These are phyloP conservation scores for Ceratocystis diversiconidia DNA, from an alignment of 2,329 filamentous ascomycete species.

Conservation along the genomic window DNA sequence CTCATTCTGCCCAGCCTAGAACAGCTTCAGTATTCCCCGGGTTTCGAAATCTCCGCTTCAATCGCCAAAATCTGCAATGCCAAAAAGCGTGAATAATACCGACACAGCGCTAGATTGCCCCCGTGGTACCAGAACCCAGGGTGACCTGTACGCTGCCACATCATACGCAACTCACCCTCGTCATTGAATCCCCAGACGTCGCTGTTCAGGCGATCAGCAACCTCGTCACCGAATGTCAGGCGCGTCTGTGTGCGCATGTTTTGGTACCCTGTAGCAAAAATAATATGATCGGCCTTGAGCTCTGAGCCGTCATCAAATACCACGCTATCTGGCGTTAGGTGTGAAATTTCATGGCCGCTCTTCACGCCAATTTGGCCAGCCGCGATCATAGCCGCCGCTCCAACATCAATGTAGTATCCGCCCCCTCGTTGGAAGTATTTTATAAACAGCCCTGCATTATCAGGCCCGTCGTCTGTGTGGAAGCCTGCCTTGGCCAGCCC, in stretches of 20 bases:
- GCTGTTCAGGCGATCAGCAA: conserved; percentile 39
- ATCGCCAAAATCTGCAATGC: conserved; percentile 39
- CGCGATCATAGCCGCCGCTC: conserved; percentile 45
- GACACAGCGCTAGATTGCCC: conserved; percentile 48
- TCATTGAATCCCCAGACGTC: conserved; percentile 50
- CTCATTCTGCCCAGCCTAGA: background rate
- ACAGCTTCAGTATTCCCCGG: conserved; percentile 22
- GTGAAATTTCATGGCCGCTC: conserved; percentile 40
- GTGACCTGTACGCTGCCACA: conserved; percentile 47
- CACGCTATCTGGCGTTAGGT: conserved; percentile 33
- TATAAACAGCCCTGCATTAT: conserved; percentile 41
- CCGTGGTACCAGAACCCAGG: conserved; percentile 53
- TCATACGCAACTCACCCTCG: conserved; percentile 40
- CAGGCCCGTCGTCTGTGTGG: conserved; percentile 42
- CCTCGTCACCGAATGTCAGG: conserved; percentile 45
- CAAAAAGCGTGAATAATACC: conserved; percentile 43
- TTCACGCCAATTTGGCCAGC: conserved; percentile 51
- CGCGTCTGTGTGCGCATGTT: conserved; percentile 52
- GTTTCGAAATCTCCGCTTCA: conserved; percentile 27
- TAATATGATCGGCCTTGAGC: conserved; percentile 47
- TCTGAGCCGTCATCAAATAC: conserved; percentile 40
- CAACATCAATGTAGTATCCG: conserved; percentile 58
- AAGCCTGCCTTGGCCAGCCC: conserved; percentile 45
- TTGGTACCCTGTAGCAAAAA: conserved; percentile 50
- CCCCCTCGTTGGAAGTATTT: conserved; percentile 54